These are phyloP conservation scores for Tephrocybe sp. DNA, from an alignment of 768 basidiomycete species.

Conservation along the genomic window DNA sequence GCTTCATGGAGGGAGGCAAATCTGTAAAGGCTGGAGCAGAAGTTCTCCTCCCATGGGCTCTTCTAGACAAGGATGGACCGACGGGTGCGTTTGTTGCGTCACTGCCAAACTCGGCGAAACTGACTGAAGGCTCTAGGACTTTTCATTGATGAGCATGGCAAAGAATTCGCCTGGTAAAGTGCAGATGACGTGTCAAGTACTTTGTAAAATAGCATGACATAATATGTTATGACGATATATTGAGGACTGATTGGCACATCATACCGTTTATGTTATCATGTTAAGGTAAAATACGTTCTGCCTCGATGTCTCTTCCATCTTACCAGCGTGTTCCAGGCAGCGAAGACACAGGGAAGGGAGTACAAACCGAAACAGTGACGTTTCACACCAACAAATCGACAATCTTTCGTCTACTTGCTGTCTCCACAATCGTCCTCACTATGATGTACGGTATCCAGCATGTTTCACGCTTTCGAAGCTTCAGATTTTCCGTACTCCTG, in stretches of 20 bases:
- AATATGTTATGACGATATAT: no score
- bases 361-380: background rate
- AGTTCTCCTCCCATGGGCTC: conserved; percentile 36
- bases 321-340: conserved; percentile 7
- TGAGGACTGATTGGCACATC: no score
- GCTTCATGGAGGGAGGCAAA: conserved; percentile 37
- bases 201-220: background rate
- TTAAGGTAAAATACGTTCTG: background rate
- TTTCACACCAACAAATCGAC: background rate
- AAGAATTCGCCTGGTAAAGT: conserved; percentile 21
- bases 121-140: conserved; percentile 18
- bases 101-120: background rate
- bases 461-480: conserved; percentile 1
- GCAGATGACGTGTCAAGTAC: background rate
- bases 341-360: background rate
- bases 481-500: background rate
- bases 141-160: conserved; percentile 35
- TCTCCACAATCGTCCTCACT: conserved; percentile 9
- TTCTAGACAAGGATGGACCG: conserved; percentile 38
- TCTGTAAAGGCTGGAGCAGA: conserved; percentile 33
- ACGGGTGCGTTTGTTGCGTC: conserved; percentile 27
- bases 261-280: no score
- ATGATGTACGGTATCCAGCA: conserved; percentile 9
- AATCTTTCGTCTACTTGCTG: conserved; percentile 54
- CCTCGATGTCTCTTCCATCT: conserved; percentile 13